phyloP scores from a whole-genome alignment of 2,329 filamentous ascomycete species.

The Fusarium mexicanum region DNA sequence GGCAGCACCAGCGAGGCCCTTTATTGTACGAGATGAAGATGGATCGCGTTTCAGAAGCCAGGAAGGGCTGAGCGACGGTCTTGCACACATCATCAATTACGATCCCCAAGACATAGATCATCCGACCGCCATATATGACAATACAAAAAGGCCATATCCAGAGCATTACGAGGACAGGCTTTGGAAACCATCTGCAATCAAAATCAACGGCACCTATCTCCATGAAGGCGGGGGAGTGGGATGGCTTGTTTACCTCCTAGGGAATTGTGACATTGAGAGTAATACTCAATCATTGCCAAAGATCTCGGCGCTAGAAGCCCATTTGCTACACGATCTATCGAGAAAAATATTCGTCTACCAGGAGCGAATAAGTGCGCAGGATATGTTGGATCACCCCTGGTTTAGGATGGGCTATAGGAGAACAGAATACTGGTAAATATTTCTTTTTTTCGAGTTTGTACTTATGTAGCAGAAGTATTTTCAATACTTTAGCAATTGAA shows the following conservation, averaged over 20 bases:
- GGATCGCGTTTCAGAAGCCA: accelerated
- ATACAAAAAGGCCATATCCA: not conserved
- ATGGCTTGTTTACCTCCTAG: not conserved
- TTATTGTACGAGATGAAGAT: not conserved
- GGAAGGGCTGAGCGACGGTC: not conserved
- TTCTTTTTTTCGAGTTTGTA: not conserved
- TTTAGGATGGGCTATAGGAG: not conserved
- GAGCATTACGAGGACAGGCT: accelerated
- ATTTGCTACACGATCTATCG: not conserved
- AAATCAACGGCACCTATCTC: not conserved
- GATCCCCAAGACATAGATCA: not conserved
- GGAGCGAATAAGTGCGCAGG: not conserved
- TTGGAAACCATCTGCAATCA: not conserved
- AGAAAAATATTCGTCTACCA: not conserved
- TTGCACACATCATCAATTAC: not conserved
- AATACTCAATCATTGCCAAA: not conserved
- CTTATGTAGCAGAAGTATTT: too few species aligned
- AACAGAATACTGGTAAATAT: not conserved
- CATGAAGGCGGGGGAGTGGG: not conserved
- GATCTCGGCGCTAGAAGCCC: accelerated
- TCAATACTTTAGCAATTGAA: not conserved
- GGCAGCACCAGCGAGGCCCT: not conserved
- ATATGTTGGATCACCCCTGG: not conserved
- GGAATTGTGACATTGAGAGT: not conserved
- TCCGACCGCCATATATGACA: not conserved